A percentile compares a stretch with the other conserved stretches of the same genome.
Evolutionary conservation across 352 stramenopile genomes (phyloP).

Genomic region (Globisporangium nodosum): DNA sequence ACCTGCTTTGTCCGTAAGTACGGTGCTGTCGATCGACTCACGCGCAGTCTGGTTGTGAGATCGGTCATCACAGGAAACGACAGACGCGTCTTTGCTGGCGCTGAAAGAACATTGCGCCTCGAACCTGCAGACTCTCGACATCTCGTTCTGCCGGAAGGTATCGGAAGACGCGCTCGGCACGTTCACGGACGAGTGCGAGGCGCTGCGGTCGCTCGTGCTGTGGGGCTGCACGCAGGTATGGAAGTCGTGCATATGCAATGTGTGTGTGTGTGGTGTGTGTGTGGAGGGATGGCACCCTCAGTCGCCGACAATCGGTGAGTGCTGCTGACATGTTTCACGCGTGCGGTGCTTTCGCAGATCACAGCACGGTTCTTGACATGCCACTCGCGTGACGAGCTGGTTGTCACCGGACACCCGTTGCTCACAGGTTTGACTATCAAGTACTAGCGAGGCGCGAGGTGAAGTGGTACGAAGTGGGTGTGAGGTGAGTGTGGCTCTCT

Average conservation of each 20-base stretch:
- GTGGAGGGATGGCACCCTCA: no score
- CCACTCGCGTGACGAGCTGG: conserved; percentile 56
- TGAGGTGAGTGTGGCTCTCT: no score
- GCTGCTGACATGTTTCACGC: neutral
- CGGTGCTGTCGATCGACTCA: neutral
- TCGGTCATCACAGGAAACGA: conserved; percentile 41
- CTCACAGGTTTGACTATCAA: conserved; percentile 70
- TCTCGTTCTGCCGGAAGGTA: conserved; percentile 75
- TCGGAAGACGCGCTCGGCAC: conserved; percentile 60
- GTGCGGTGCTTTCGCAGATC: conserved; percentile 27
- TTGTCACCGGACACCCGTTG: conserved; percentile 61
- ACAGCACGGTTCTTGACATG: conserved; percentile 63
- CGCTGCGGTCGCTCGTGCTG: conserved; percentile 42
- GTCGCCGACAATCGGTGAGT: neutral
- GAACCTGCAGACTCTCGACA: conserved; percentile 45
- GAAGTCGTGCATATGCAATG: neutral
- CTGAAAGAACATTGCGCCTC: conserved; percentile 46
- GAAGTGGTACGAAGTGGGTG: no score
- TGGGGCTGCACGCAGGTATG: conserved; percentile 75
- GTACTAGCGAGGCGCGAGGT: conserved; percentile 20
- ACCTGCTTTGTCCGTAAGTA: neutral
- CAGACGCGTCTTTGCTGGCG: conserved; percentile 38
- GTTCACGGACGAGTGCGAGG: conserved; percentile 43
- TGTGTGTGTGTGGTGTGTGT: no score
- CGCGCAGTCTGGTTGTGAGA: conserved; percentile 1